Percentiles rank a stretch among this genome's conserved stretches.
These are phyloP conservation scores for Hymenoscyphus fraxineus DNA, from an alignment of 2,329 filamentous ascomycete genomes.

Conservation along the genomic window DNA sequence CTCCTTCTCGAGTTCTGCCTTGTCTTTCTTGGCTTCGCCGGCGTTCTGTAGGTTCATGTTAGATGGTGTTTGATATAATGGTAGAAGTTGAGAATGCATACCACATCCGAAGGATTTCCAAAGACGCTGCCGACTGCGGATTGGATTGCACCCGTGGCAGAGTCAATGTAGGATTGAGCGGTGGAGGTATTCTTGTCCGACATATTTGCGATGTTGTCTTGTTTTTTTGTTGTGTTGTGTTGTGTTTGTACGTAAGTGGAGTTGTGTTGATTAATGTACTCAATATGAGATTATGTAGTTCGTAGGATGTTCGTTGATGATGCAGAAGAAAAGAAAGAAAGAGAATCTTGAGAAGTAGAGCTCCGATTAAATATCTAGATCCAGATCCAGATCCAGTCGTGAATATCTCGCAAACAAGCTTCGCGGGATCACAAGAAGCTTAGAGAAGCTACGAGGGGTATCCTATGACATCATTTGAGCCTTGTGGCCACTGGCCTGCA, in stretches of 20 bases:
- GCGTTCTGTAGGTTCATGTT: constrained; percentile 13
- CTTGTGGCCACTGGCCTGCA: too few relatives aligned
- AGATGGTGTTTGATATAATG: background rate
- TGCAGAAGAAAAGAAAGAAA: too few relatives aligned
- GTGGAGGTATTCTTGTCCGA: constrained; percentile 61
- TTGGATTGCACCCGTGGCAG: constrained; percentile 69
- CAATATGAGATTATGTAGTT: too few relatives aligned
- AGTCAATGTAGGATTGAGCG: constrained; percentile 72
- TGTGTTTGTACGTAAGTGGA: background rate
- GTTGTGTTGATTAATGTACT: too few relatives aligned
- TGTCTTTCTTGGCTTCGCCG: constrained; percentile 53
- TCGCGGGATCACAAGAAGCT: too few relatives aligned
- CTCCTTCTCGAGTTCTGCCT: constrained; percentile 64
- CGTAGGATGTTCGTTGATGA: too few relatives aligned
- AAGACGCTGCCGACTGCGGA: constrained; percentile 68
- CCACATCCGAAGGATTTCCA: constrained; percentile 60
- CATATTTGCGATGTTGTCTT: constrained; percentile 37
- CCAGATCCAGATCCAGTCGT: too few relatives aligned
- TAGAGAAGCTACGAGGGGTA: too few relatives aligned
- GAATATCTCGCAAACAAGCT: too few relatives aligned
- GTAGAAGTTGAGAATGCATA: constrained; percentile 39
- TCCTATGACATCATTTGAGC: too few relatives aligned
- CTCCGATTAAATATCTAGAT: too few relatives aligned
- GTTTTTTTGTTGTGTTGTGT: constrained; percentile 11
- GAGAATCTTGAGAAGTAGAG: too few relatives aligned